Evolutionary conservation across 257 asterid species (phyloP).

Genomic region (Cinchona pubescens): DNA sequence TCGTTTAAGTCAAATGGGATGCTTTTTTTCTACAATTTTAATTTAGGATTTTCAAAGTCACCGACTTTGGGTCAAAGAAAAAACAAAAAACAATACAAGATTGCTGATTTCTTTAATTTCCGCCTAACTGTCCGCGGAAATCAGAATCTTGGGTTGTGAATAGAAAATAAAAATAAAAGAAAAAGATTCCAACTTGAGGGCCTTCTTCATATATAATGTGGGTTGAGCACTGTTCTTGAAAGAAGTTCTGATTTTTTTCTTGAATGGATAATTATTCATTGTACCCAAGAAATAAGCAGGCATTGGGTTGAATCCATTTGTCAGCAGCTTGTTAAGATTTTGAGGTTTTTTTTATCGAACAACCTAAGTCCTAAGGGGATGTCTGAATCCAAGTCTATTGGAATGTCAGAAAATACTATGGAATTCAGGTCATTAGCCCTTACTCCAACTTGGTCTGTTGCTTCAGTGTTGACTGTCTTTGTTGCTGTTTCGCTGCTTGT

Average conservation of each 20-base stretch:
- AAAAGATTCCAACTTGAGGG: background rate
- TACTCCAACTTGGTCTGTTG: conserved; percentile 99
- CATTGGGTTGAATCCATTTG: conserved; percentile 15
- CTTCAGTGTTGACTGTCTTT: conserved; percentile 75
- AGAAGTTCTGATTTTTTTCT: conserved; percentile 11
- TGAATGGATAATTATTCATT: conserved; percentile 1
- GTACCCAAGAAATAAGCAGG: background rate
- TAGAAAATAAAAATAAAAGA: background rate
- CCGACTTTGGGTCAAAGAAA: conserved; percentile 15
- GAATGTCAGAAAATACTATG: conserved; percentile 32
- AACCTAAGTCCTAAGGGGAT: conserved; percentile 20
- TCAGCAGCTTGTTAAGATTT: conserved; percentile 1
- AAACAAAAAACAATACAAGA: background rate
- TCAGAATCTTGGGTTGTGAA: conserved; percentile 5
- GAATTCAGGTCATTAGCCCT: conserved; percentile 81
- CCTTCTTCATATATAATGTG: conserved; percentile 11
- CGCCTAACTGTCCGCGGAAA: conserved; percentile 16
- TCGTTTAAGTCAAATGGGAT: conserved; percentile 1
- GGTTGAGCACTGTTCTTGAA: conserved; percentile 17
- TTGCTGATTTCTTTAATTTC: conserved; percentile 19
- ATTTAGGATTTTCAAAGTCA: conserved; percentile 16
- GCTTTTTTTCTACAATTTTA: conserved; percentile 3
- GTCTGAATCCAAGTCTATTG: conserved; percentile 42
- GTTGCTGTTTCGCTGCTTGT: conserved; percentile 91
- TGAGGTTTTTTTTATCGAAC: background rate